Base-by-base conservation (phyloP, 139 green algal species). In the Picochlorum sp. region DNA sequence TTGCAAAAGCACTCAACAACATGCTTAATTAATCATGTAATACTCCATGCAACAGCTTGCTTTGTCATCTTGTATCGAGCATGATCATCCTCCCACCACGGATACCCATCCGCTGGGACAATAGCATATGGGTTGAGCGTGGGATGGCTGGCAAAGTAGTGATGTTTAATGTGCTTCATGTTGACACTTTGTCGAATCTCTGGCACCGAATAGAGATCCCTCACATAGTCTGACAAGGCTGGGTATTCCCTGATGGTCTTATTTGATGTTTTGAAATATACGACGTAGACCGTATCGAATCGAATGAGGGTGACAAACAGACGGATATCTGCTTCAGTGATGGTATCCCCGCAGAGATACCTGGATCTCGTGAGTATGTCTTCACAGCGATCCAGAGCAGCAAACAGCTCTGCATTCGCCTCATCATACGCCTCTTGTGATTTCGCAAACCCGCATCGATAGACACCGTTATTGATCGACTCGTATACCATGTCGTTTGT, bases 261-360 rank as follows among this genome's bases (percentile, higher is more conserved):
- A 62, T 87, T 88, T 68, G 91, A 95, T 60, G 83, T 92, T 75
- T 98, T 98, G 81, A 97, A 98, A 77, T 97, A 96, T 3, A 95
- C 63, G 3, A 69, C 49, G 49, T 68, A 68, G 20, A 82, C 77
- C 24, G 77, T 62, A 63, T 92, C 85, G 45, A 92, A 92, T 10
- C 87, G 75, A 30, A 95, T 86, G 31, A 95, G 73, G 0, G 87
- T 92, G 55, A 81, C 70, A 74, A 98, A 98, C 26, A 98, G 77
- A 6, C 93, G 77, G 31, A 98, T 70, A 68, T 98, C 93, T 2
- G 88, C 88, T 67, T 96, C 90, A 8, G 93, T 98, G n/a, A 98
- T 65, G 26, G 41, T 28, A 62, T 85, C 65, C 18, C 92, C 92
- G 0, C 75, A 76, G 8, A 98, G 61, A 81, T 91, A 98, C 23